A percentile compares a stretch with the other conserved stretches of the same genome.
These are phyloP conservation scores for Cutaneotrichosporon sp. DNA, from an alignment of 1,284 basidiomycete species.

Conservation along the genomic window DNA sequence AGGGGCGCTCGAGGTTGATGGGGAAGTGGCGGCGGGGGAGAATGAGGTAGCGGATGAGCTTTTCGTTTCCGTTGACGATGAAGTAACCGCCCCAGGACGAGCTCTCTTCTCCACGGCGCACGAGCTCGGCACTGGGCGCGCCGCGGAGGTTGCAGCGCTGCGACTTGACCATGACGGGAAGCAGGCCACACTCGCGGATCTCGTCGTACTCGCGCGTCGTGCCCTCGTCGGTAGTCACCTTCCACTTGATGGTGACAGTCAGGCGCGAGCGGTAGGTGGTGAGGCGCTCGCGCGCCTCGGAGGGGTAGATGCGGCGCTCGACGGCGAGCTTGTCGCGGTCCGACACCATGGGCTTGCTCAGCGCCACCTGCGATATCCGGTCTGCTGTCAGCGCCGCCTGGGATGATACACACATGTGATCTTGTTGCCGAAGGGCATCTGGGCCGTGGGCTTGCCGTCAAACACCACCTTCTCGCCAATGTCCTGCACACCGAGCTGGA, in stretches of 20 bases:
- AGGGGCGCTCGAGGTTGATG: slow-evolving; percentile 74
- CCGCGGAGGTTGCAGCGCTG: slow-evolving; percentile 86
- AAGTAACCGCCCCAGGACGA: slow-evolving; percentile 99
- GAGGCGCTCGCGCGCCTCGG: slow-evolving; percentile 65
- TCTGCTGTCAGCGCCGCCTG: slow-evolving; percentile 54
- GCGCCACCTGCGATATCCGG: slow-evolving; percentile 83
- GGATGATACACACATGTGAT: slow-evolving; percentile 65
- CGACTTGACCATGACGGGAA: slow-evolving; percentile 99
- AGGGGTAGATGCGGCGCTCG: slow-evolving; percentile 81
- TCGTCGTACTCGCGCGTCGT: slow-evolving; percentile 61
- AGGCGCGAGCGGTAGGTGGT: slow-evolving; percentile 68
- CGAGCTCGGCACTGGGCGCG: slow-evolving; percentile 83
- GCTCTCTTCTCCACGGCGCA: slow-evolving; percentile 89
- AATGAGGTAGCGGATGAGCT: slow-evolving; percentile 89
- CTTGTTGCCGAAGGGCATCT: slow-evolving; percentile 71
- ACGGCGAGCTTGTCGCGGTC: slow-evolving; percentile 76
- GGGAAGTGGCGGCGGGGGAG: slow-evolving; percentile 68
- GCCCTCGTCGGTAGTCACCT: slow-evolving; percentile 66
- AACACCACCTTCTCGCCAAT: slow-evolving; percentile 90
- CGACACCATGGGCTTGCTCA: slow-evolving; percentile 83
- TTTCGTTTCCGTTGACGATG: slow-evolving; percentile 98
- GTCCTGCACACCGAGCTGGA: slow-evolving; percentile 78
- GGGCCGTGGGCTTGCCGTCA: slow-evolving; percentile 71
- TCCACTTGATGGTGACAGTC: slow-evolving; percentile 88
- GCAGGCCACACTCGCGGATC: slow-evolving; percentile 82